These are phyloP conservation scores for Vigna trinervia DNA, from an alignment of 306 rosid genomes.

Conservation along the genomic window DNA sequence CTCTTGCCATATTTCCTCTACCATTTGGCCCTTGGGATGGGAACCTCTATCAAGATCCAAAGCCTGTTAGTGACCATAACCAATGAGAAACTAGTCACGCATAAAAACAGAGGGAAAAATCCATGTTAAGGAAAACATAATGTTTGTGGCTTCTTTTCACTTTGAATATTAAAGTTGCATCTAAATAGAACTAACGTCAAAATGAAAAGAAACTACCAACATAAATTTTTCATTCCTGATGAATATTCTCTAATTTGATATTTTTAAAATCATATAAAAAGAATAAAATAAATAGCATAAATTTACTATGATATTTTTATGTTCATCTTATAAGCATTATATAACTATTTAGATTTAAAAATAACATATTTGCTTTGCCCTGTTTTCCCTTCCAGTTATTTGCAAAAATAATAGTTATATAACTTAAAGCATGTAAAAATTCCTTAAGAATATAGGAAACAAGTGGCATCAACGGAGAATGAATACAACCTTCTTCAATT, in stretches of 20 bases:
- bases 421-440: no score
- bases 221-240: no score
- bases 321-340: no score
- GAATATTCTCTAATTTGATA: no score
- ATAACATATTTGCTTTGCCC: no score
- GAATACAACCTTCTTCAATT: conserved; percentile 66
- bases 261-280: no score
- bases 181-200: background rate
- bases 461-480: conserved; percentile 11
- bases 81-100: background rate
- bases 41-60: conserved; percentile 79
- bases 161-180: background rate
- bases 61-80: conserved; percentile 46
- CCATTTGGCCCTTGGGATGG: conserved; percentile 60
- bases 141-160: no score
- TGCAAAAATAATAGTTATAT: no score
- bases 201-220: background rate
- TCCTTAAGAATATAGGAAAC: background rate
- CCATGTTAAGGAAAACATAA: background rate
- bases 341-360: no score
- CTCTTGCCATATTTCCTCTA: conserved; percentile 81
- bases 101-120: background rate
- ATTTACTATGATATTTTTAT: no score
- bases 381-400: no score
- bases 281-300: no score